A percentile compares a stretch with the other conserved stretches of the same genome.
Conservation (phyloP, 305 asterid genomes). For the Solanum hybrid region DNA sequence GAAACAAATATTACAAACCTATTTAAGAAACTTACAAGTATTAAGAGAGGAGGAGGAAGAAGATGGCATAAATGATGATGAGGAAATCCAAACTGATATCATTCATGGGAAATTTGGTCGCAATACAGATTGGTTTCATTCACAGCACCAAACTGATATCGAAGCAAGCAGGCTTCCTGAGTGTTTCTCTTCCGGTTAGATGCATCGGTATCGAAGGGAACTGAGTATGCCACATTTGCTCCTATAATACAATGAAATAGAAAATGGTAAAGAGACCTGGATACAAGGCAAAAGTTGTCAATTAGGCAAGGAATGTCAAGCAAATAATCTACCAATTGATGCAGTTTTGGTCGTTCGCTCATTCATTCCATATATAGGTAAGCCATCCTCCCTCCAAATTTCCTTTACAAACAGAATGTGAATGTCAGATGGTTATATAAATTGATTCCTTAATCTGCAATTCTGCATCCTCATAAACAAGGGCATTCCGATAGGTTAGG, state of each 20-base stretch:
- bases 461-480: neutral
- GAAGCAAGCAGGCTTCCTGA: constrained; percentile 24
- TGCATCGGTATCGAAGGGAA: constrained; percentile 11
- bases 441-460: neutral
- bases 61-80: neutral
- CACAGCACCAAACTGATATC: constrained; percentile 9
- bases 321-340: constrained; percentile 29
- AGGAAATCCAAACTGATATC: neutral
- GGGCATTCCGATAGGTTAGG: neutral
- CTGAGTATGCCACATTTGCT: constrained; percentile 12
- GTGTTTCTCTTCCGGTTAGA: constrained; percentile 19
- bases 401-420: constrained; percentile 14
- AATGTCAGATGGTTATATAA: neutral
- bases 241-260: constrained; percentile 11
- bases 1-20: neutral
- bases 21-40: neutral
- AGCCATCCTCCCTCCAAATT: constrained; percentile 19
- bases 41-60: neutral
- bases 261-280: neutral
- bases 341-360: constrained; percentile 10
- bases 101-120: neutral
- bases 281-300: neutral
- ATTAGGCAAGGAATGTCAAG: neutral
- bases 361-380: constrained; percentile 12
- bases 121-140: constrained; percentile 15